Evolutionary conservation across 2,329 filamentous ascomycete species (phyloP).

Genomic region (Penicillium expansum): DNA sequence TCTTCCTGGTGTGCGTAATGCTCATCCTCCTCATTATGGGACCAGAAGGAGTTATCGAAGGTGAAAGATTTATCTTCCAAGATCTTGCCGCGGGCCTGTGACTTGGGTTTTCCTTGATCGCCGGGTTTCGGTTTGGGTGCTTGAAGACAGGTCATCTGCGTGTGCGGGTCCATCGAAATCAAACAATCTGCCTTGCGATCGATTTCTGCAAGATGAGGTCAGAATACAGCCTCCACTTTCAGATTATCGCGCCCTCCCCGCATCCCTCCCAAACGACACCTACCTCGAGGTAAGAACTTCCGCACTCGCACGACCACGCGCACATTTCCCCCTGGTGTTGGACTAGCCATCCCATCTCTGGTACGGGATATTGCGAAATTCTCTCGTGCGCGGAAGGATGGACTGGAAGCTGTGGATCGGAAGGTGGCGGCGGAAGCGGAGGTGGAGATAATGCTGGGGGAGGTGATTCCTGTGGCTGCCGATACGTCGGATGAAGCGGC

Average conservation of each 20-base stretch:
- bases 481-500: conserved; percentile 34
- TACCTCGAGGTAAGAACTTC: conserved; percentile 76
- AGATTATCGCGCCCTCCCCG: background rate
- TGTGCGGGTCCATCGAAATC: conserved; percentile 84
- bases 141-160: conserved; percentile 77
- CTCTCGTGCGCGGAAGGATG: conserved; percentile 71
- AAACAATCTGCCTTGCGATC: conserved; percentile 79
- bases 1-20: conserved; percentile 93
- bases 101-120: conserved; percentile 54
- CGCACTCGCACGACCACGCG: conserved; percentile 78
- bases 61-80: conserved; percentile 88
- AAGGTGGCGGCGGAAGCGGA: conserved; percentile 37
- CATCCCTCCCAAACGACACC: conserved; percentile 14
- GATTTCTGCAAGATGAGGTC: conserved; percentile 59
- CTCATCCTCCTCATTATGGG: conserved; percentile 71
- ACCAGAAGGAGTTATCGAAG: conserved; percentile 99
- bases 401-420: conserved; percentile 70
- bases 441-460: conserved; percentile 37
- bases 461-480: conserved; percentile 36
- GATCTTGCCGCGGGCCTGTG: conserved; percentile 65
- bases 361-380: conserved; percentile 55
- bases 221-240: background rate
- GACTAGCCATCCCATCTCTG: conserved; percentile 46
- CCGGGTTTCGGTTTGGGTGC: conserved; percentile 59
- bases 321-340: conserved; percentile 69